Evolutionary conservation across 73 alveolate genomes (phyloP), one percentile per base, ranked within the genome.

Genomic region (Effrenium voratum): DNA sequence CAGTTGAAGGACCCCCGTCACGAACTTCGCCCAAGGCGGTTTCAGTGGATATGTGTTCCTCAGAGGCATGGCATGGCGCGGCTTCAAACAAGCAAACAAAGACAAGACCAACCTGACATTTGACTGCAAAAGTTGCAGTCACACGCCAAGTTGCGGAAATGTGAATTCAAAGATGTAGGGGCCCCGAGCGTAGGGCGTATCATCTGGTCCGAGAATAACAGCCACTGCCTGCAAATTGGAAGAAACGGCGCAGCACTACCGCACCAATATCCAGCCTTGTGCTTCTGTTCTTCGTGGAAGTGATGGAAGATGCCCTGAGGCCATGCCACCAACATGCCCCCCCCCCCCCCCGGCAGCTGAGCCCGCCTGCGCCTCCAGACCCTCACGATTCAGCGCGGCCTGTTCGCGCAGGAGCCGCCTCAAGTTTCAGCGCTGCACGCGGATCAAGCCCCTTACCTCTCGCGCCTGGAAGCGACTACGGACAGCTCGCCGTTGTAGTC

Each of bases 391-490:
- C 22, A 87, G 41, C 63, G 80, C 95, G 32, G 95, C 85, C 63
- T 87, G 95, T 68, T 87, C 95, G 2, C 95, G 95, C 41, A 87
- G 84, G 44, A 87, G 95, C 46, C 95, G 95, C 95, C 95, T 87
- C 60, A 2, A 38, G 36, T 15, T 36, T 73, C 47, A 47, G 12
- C 34, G 59, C 40, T 55, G 36, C 32, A 34, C 28, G 13, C 22
- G 28, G 19, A 19, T 34, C 3, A 85, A 40, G 41, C 60, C 3
- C 12, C 41, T 5, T 44, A 36, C 50, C 38, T 15, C 22, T n/a
- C n/a, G 34, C 8, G 95, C 95, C 95, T 87, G 32, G 95, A 59
- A 8, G 95, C 95, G 43, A 87, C 95, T 38, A 87, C 95, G 6
- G 95, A 87, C 84, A 87, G 50, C n/a, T 60, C 57, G 38, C 95